Base-by-base conservation (phyloP, 805 yeast species). In the Metschnikowia cerradonensis region DNA sequence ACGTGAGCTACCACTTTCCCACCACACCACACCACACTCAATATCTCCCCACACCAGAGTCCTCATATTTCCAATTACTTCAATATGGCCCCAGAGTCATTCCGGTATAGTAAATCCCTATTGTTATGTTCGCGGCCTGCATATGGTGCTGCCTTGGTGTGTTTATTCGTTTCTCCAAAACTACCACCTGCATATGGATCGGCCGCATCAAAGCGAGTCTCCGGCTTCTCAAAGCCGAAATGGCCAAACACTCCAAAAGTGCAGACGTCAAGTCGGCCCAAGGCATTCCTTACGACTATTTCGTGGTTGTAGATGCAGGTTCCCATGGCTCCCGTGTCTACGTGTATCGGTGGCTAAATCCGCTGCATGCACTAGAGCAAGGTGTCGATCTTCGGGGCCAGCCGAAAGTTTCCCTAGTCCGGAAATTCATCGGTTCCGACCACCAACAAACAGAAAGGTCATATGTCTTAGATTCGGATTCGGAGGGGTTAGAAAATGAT, bases 271-370 rank as follows among this genome's bases (percentile, higher is more conserved):
- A n/a, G 36, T 73, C 76, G 47, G 57, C 62, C 2, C 62, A 72
- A 1, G 78, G 78, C 2, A 64, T 76, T 1, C 85, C 86, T 0
- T 80, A 78, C 52, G 82, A 83, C 61, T 83, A 82, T 60, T 77
- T 83, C 2, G 74, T 83, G 2, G 72, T 83, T 4, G 76, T 83
- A 2, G 89, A 83, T 62, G 80, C 87, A 1, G 88, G 89, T 0
- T 81, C 87, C 2, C 81, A 76, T 51, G 88, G 88, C 0, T 78
- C 86, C 0, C 62, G 88, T 17, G 86, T 83, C 0, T 81, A 73
- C 56, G 73, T 83, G 1, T 83, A 83, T 65, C 72, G 77, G 49
- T 84, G 83, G 82, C 62, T 70, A 39, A 75, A 77, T 47, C 73
- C 80, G 0, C 52, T 59, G 7, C 54, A 58, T 31, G 68, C 71